Conservation (phyloP, 352 stramenopile species). For the Globisporangium alternatum region DNA sequence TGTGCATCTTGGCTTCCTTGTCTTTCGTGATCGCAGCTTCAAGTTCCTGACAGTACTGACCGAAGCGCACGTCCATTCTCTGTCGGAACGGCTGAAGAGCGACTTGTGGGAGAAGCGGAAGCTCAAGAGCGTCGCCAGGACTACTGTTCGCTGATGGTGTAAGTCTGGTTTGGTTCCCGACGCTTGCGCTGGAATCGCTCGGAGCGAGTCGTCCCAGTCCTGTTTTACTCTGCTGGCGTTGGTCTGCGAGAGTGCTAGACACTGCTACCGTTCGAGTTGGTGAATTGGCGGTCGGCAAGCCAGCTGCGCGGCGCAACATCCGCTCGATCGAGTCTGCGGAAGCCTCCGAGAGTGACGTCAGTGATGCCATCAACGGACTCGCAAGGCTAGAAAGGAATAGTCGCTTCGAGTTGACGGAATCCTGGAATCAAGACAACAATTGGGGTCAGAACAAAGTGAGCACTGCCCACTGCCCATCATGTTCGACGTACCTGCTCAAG, state of each 20-base stretch:
- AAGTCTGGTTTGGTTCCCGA: neutral
- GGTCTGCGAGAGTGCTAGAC: neutral
- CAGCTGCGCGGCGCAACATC: conserved; percentile 15
- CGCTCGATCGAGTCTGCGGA: conserved; percentile 6
- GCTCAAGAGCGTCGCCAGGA: neutral
- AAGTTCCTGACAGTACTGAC: conserved; percentile 25
- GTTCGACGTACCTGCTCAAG: conserved; percentile 20
- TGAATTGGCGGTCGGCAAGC: neutral
- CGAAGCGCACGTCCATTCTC: conserved; percentile 21
- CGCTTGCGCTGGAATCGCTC: conserved; percentile 7
- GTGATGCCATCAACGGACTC: neutral
- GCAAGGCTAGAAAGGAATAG: conserved; percentile 23
- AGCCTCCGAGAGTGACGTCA: conserved; percentile 1
- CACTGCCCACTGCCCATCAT: neutral
- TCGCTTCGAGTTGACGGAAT: conserved; percentile 24
- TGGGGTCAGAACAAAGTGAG: neutral
- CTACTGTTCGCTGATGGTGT: neutral
- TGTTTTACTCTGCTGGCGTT: conserved; percentile 4
- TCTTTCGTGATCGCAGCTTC: conserved; percentile 18
- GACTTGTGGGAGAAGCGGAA: conserved; percentile 9
- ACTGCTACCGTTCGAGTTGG: neutral
- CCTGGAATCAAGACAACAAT: neutral
- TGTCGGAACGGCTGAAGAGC: conserved; percentile 17
- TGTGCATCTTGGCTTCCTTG: conserved; percentile 34
- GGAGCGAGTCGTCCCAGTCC: neutral